Conservation (phyloP, 306 rosid genomes). For the Citrullus amarus region DNA sequence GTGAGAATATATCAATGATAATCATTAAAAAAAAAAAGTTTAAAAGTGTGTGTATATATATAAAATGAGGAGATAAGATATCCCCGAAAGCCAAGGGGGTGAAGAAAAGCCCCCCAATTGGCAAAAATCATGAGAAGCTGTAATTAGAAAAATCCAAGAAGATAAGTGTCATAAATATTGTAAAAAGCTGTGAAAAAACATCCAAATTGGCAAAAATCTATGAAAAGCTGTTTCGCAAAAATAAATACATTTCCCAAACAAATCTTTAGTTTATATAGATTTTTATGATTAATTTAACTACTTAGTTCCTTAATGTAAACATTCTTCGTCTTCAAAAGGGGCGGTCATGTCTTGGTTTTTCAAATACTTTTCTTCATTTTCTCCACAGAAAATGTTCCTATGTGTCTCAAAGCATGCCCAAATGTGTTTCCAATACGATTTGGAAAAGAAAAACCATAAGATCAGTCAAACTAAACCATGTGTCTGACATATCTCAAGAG, state of each 20-base stretch:
- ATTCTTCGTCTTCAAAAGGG: neutral
- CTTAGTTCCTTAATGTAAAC: neutral
- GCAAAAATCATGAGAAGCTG: too few relatives aligned
- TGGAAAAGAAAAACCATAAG: neutral
- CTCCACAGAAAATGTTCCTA: neutral
- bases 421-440: neutral
- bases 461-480: neutral
- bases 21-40: too few relatives aligned
- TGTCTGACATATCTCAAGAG: neutral
- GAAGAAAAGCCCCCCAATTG: too few relatives aligned
- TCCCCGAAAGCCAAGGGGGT: too few relatives aligned
- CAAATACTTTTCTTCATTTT: neutral
- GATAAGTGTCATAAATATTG: too few relatives aligned
- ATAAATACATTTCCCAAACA: neutral
- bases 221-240: too few relatives aligned
- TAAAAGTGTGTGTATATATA: too few relatives aligned
- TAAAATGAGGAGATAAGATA: too few relatives aligned
- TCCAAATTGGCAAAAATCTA: too few relatives aligned
- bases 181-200: too few relatives aligned
- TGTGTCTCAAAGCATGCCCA: neutral
- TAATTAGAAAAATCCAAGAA: too few relatives aligned
- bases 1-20: too few relatives aligned
- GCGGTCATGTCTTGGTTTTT: neutral
- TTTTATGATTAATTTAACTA: neutral
- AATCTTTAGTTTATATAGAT: neutral